phyloP scores from a whole-genome alignment of 768 basidiomycete genomes.

The Psilocybe sp. region DNA sequence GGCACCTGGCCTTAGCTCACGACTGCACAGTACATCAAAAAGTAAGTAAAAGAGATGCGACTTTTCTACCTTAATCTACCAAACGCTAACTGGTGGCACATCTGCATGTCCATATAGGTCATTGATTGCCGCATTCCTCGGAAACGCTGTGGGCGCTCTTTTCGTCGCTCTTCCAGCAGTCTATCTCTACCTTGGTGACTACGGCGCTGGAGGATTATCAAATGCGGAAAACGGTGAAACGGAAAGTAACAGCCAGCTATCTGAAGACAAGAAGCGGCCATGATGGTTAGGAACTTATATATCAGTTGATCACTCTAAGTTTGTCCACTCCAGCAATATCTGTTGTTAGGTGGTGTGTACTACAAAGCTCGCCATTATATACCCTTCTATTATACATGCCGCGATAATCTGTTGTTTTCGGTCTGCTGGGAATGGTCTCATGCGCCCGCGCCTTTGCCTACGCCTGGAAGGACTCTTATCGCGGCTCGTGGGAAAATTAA shows the following conservation, averaged over 20 bases:
- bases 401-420: too few species aligned
- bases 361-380: too few species aligned
- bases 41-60: slow-evolving; percentile 36
- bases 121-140: slow-evolving; percentile 60
- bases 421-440: too few species aligned
- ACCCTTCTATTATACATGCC: too few species aligned
- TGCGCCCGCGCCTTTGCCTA: too few species aligned
- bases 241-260: slow-evolving; percentile 8
- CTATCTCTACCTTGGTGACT: slow-evolving; percentile 60
- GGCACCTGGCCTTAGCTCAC: slow-evolving; percentile 35
- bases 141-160: slow-evolving; percentile 65
- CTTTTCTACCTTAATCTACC: background rate
- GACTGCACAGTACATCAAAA: slow-evolving; percentile 57
- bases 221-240: slow-evolving; percentile 35
- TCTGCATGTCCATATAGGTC: slow-evolving; percentile 34
- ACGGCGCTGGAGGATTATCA: slow-evolving; percentile 30
- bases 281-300: background rate
- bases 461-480: too few species aligned
- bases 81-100: background rate
- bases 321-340: background rate
- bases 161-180: slow-evolving; percentile 62
- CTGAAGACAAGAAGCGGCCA: slow-evolving; percentile 8
- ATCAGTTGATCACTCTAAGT: background rate
- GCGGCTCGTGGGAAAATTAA: too few species aligned
- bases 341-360: too few species aligned